Percentiles rank a stretch among this genome's conserved stretches.
These are phyloP conservation scores for Rhizopogon vesiculosus DNA, from an alignment of 768 basidiomycete genomes.

Conservation along the genomic window DNA sequence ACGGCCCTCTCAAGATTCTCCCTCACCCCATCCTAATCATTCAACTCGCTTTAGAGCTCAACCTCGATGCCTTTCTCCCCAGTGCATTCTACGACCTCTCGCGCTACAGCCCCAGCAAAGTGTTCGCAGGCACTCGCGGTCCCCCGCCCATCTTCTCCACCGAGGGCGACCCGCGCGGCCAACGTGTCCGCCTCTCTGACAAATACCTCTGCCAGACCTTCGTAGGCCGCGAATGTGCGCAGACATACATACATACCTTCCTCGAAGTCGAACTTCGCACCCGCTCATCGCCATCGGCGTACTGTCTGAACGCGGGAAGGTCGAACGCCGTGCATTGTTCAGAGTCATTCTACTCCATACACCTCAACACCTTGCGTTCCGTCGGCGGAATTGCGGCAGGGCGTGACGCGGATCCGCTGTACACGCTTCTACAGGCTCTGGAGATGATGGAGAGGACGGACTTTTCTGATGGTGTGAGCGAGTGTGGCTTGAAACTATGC, in stretches of 20 bases:
- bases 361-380: slow-evolving; percentile 65
- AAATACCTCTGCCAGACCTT: slow-evolving; percentile 42
- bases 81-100: slow-evolving; percentile 73
- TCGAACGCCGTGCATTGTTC: slow-evolving; percentile 36
- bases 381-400: slow-evolving; percentile 69
- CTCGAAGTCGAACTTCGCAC: slow-evolving; percentile 50
- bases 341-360: slow-evolving; percentile 74
- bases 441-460: slow-evolving; percentile 73
- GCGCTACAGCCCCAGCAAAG: slow-evolving; percentile 68
- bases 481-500: slow-evolving; percentile 54
- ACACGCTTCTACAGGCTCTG: slow-evolving; percentile 59
- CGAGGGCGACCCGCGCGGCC: slow-evolving; percentile 2
- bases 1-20: slow-evolving; percentile 52
- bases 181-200: slow-evolving; percentile 29
- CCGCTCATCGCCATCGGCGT: slow-evolving; percentile 44
- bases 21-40: slow-evolving; percentile 70
- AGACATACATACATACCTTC: slow-evolving; percentile 58
- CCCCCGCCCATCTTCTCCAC: slow-evolving; percentile 27
- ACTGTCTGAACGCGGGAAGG: slow-evolving; percentile 41
- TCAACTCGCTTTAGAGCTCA: slow-evolving; percentile 63
- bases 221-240: slow-evolving; percentile 60
- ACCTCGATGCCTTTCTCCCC: slow-evolving; percentile 52
- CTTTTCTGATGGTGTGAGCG: slow-evolving; percentile 56
- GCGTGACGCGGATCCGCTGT: slow-evolving; percentile 71
- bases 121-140: slow-evolving; percentile 46